Conservation (phyloP, 192 early-diverging fungal genomes). For the Coemansia sp. region DNA sequence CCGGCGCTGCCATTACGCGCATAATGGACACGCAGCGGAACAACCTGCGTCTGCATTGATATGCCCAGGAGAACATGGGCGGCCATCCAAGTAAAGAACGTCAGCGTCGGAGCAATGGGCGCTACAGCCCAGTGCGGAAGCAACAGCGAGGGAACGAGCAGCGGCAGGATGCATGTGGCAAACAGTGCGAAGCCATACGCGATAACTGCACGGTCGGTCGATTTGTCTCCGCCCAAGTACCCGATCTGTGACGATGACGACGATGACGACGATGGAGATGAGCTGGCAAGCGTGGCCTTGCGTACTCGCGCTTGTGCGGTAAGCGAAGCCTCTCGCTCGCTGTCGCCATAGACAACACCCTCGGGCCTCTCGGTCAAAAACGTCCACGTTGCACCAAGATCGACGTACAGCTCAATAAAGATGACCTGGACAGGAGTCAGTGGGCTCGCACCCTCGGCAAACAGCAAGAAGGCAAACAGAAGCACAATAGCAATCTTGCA, state of each 20-base stretch:
- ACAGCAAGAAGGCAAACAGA: slow-evolving; percentile 25
- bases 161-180: slow-evolving; percentile 26
- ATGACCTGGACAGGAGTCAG: slow-evolving; percentile 46
- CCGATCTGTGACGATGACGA: neutral
- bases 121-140: slow-evolving; percentile 42
- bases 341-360: slow-evolving; percentile 7
- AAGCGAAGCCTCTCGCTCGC: slow-evolving; percentile 11
- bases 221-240: slow-evolving; percentile 15
- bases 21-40: slow-evolving; percentile 28
- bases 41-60: slow-evolving; percentile 30
- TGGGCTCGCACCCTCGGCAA: slow-evolving; percentile 31
- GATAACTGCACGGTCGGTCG: slow-evolving; percentile 18
- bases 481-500: slow-evolving; percentile 40
- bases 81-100: slow-evolving; percentile 42
- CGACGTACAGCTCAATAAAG: slow-evolving; percentile 37
- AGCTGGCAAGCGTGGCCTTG: neutral
- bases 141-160: slow-evolving; percentile 29
- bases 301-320: slow-evolving; percentile 5
- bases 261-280: neutral
- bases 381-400: slow-evolving; percentile 33
- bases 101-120: slow-evolving; percentile 38
- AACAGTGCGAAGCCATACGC: slow-evolving; percentile 23
- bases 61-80: slow-evolving; percentile 41
- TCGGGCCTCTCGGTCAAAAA: slow-evolving; percentile 37
- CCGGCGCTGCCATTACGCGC: neutral